phyloP scores from a whole-genome alignment of 1,284 basidiomycete genomes.

The Fomitopsis palustris region DNA sequence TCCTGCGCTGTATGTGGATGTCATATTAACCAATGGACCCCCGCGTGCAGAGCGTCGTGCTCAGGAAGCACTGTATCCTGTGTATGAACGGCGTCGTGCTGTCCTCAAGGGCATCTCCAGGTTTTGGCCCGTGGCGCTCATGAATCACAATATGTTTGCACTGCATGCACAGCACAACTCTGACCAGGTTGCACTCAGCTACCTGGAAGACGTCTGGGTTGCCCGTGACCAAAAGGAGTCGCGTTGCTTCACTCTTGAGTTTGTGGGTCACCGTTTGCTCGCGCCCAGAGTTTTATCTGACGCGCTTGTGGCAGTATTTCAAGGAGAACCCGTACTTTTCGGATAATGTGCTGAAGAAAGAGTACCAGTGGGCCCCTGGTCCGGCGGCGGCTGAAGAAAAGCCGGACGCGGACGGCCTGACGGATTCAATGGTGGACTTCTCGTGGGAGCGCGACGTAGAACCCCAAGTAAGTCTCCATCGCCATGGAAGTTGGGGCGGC shows the following conservation, averaged over 20 bases:
- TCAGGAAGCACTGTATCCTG: slow-evolving; percentile 50
- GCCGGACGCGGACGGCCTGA: slow-evolving; percentile 70
- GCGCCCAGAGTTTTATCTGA: not conserved
- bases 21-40: not conserved
- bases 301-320: slow-evolving; percentile 54
- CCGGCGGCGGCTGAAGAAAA: slow-evolving; percentile 49
- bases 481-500: not conserved
- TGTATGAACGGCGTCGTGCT: slow-evolving; percentile 66
- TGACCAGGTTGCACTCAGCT: slow-evolving; percentile 71
- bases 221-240: slow-evolving; percentile 61
- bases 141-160: slow-evolving; percentile 61
- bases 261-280: slow-evolving; percentile 49
- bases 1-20: slow-evolving; percentile 4
- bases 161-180: slow-evolving; percentile 63
- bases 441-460: slow-evolving; percentile 72
- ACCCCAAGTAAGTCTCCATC: slow-evolving; percentile 47
- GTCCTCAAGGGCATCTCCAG: slow-evolving; percentile 62
- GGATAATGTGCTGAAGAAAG: slow-evolving; percentile 72
- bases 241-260: slow-evolving; percentile 75
- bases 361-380: slow-evolving; percentile 67
- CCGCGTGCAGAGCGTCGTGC: slow-evolving; percentile 54
- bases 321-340: slow-evolving; percentile 80
- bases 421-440: slow-evolving; percentile 71
- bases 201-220: slow-evolving; percentile 80
- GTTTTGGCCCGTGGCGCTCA: slow-evolving; percentile 78